These are phyloP conservation scores for Phytophthora fragariae DNA, from an alignment of 352 stramenopile species.

Conservation along the genomic window DNA sequence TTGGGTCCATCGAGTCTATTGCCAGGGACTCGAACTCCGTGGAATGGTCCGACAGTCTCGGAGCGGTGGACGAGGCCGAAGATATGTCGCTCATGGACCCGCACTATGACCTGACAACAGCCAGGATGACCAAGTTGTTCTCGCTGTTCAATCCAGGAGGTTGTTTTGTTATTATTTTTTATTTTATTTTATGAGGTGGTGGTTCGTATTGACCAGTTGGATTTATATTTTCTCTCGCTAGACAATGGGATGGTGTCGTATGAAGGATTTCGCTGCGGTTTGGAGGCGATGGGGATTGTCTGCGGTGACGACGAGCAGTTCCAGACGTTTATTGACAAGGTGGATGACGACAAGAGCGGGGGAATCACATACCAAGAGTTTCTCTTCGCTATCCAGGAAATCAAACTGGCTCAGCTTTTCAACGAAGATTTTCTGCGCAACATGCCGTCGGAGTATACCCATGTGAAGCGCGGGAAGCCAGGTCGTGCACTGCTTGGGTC, in stretches of 20 bases:
- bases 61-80: constrained; percentile 39
- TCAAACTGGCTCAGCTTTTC: constrained; percentile 90
- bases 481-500: constrained; percentile 52
- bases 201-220: constrained; percentile 4
- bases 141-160: constrained; percentile 66
- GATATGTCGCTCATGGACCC: constrained; percentile 82
- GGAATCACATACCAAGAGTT: constrained; percentile 89
- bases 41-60: constrained; percentile 69
- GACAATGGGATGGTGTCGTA: constrained; percentile 78
- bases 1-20: constrained; percentile 42
- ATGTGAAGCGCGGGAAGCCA: constrained; percentile 20
- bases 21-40: constrained; percentile 56
- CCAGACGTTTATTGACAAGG: constrained; percentile 72
- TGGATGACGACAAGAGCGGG: constrained; percentile 85
- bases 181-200: not conserved
- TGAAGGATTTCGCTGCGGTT: constrained; percentile 71
- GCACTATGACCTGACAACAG: constrained; percentile 85
- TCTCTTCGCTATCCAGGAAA: constrained; percentile 86
- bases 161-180: constrained; percentile 34
- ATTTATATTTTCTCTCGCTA: no score
- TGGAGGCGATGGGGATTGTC: constrained; percentile 82
- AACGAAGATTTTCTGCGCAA: constrained; percentile 65
- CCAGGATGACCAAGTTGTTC: constrained; percentile 74
- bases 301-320: constrained; percentile 77
- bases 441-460: constrained; percentile 38